Conservation (phyloP, 2,329 filamentous ascomycete species). For the Penicillium sp. region DNA sequence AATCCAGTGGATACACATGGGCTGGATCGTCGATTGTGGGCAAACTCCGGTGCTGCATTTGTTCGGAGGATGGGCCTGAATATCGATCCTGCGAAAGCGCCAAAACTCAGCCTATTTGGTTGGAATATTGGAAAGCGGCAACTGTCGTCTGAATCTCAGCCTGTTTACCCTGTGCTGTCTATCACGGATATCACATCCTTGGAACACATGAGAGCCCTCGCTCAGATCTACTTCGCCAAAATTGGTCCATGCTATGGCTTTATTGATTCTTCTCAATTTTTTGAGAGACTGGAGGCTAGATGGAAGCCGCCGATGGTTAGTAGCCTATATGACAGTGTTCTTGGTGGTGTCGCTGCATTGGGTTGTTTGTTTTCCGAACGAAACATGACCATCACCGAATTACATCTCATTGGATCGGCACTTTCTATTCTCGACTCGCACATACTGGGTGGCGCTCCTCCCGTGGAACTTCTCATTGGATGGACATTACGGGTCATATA, state of each 20-base stretch:
- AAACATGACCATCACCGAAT: conserved; percentile 42
- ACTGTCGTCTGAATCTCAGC: conserved; percentile 11
- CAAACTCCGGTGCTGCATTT: conserved; percentile 56
- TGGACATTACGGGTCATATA: conserved; percentile 54
- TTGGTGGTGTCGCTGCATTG: conserved; percentile 53
- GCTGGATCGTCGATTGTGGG: conserved; percentile 42
- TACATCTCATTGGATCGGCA: conserved; percentile 47
- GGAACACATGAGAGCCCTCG: conserved; percentile 45
- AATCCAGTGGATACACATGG: conserved; percentile 10
- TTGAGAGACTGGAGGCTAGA: conserved; percentile 19
- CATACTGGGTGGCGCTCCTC: conserved; percentile 17
- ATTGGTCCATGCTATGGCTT: conserved; percentile 54
- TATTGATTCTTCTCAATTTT: conserved; percentile 28
- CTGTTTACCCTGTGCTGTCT: conserved; percentile 13
- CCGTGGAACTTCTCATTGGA: conserved; percentile 26
- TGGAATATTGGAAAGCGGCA: conserved; percentile 49
- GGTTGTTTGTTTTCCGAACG: conserved; percentile 50
- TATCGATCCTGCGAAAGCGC: conserved; percentile 52
- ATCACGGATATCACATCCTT: conserved; percentile 48
- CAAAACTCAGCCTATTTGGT: conserved; percentile 52
- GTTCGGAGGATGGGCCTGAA: conserved; percentile 51
- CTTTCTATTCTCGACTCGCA: conserved; percentile 42
- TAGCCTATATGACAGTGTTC: conserved; percentile 43
- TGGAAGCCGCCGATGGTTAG: conserved; percentile 20
- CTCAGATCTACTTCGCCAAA: conserved; percentile 50